Base-by-base conservation (phyloP, 2,329 filamentous ascomycete species). In the Xylaria sp. region DNA sequence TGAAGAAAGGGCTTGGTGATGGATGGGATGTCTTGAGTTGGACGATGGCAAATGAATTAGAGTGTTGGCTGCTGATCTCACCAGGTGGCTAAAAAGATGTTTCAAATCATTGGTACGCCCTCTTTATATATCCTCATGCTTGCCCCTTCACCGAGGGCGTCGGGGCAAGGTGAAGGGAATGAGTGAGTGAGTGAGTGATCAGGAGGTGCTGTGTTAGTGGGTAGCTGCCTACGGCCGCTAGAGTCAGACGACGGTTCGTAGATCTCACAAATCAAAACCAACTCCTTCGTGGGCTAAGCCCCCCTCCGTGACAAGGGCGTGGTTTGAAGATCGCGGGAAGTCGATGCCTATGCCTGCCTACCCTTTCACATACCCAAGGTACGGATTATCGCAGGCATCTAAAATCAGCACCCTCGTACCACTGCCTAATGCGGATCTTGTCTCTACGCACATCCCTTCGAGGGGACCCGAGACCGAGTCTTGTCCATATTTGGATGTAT, bases 401-500 rank as follows among this genome's bases (percentile, higher is more conserved):
- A 30, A 30, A 30, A 30, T 30, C 23, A 30, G 23, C 23, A 42
- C 37, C 37, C 37, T 42, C 37, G 37, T 7, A 42, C 37, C 23
- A 30, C 23, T 30, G 23, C 23, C 23, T 30, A 30, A 30, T 30
- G 23, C 23, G 23, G 23, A 30, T 30, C 5, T 4, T 30, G 16
- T 5, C 23, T 30, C 23, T 30, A 30, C 23, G 23, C 23, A 30
- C 23, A 30, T 16, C 16, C 16, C 16, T 16, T 16, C 16, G 16
- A 16, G 23, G 23, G 23, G 23, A 42, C 37, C 37, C 37, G 11
- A 42, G 9, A 16, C 48, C 48, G n/a, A 34, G 18, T 30, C 10
- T 35, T 58, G 9, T 54, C 59, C 60, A 56, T 55, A 46, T 58
- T 54, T 55, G 53, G 55, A 58, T 55, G 50, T n/a, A 34, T 59